Evolutionary conservation across 176 grass and related monocot genomes (phyloP), one percentile per base, ranked within the genome.

Genomic region (Oryza glumipatula): DNA sequence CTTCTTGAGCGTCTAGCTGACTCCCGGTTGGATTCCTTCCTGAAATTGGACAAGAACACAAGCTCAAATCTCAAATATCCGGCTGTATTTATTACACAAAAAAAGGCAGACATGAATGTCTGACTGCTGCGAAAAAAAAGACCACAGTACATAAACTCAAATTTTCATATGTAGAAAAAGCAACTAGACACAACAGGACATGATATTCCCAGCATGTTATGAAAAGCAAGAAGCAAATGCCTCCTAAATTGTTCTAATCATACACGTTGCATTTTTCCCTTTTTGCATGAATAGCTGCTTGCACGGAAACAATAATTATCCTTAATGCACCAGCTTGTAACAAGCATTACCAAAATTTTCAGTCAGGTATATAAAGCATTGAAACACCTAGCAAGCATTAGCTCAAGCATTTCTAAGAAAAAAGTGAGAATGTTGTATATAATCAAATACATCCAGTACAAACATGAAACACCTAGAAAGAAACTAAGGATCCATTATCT

Each of bases 11-110:
- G 90, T 78, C 90, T 89, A 5, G 94, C 94, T 3, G 94, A 97
- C 80, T 97, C 92, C 46, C 92, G 70, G 58, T 97, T 97, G 15
- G 94, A 97, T 81, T 90, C 73, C 86, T 94, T 97, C 67, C 94
- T 94, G 26, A 73, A 85, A 78, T 49, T 2, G 21, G n/a, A 46
- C 17, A 82, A 82, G 0, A 30, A 52, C 49, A 81, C 22, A 49
- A 76, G 7, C 22, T 43, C 26, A 80, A 17, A 77, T 67, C 21
- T 23, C 58, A 23, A 63, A 19, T 6, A 0, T 63, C 4, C 4
- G 9, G 58, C 3, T 10, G 58, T 23, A 23, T 63, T 63, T 63
- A 0, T 63, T 63, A 23, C 6, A 63, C 58, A 63, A 63, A 21
- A 61, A 0, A 63, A 6, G 16, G 5, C 6, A 30, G 2, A 15